A percentile compares a stretch with the other conserved stretches of the same genome.
Evolutionary conservation across 2,329 filamentous ascomycete genomes (phyloP).

Genomic region (Aspergillus sp.): DNA sequence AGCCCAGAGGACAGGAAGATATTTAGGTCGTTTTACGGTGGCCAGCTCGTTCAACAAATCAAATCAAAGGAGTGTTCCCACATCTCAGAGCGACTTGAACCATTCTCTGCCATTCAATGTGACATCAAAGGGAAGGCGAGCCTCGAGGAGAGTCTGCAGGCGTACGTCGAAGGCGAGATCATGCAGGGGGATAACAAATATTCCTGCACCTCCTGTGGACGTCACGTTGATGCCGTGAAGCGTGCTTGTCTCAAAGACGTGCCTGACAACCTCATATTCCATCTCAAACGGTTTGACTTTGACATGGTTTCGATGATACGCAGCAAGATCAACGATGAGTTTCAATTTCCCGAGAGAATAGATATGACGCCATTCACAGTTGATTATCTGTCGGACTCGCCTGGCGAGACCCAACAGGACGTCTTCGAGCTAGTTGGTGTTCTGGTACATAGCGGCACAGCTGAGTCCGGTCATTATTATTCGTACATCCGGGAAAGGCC

Average conservation of each 20-base stretch:
- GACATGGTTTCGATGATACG: conserved; percentile 66
- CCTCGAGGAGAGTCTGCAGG: conserved; percentile 82
- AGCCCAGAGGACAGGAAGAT: conserved; percentile 65
- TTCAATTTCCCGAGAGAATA: conserved; percentile 79
- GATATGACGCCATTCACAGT: conserved; percentile 89
- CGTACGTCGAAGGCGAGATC: conserved; percentile 94
- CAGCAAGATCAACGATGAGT: conserved; percentile 94
- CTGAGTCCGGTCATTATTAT: conserved; percentile 95
- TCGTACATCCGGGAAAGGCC: conserved; percentile 87
- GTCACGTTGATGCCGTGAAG: conserved; percentile 90
- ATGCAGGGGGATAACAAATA: conserved; percentile 99
- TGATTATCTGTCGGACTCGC: conserved; percentile 71
- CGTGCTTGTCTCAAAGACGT: conserved; percentile 84
- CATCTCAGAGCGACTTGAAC: conserved; percentile 85
- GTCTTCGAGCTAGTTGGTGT: conserved; percentile 93
- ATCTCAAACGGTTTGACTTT: conserved; percentile 67
- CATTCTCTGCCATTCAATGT: conserved; percentile 92
- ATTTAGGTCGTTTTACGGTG: conserved; percentile 84
- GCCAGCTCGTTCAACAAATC: conserved; percentile 89
- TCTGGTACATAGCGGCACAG: conserved; percentile 87
- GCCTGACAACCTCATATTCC: conserved; percentile 92
- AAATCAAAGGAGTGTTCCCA: conserved; percentile 93
- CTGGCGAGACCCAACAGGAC: conserved; percentile 61
- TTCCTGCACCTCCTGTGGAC: conserved; percentile 87
- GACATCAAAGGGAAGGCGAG: conserved; percentile 90